Evolutionary conservation across 192 early-diverging fungal genomes (phyloP).

Genomic region (Entomortierella lignicola): DNA sequence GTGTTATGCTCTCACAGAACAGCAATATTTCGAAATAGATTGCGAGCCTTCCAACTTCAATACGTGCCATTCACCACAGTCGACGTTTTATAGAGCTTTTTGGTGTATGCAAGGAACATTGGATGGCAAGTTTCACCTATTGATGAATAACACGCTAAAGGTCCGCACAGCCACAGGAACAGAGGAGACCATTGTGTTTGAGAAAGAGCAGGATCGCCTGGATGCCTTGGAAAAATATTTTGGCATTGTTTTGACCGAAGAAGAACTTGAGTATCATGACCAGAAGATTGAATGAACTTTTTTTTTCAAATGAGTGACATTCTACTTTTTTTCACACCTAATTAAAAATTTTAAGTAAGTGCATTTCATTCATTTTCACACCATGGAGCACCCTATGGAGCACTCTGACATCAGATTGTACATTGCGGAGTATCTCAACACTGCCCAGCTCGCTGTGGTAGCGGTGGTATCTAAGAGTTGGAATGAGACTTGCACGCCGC

Average conservation of each 20-base stretch:
- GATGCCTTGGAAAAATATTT: conserved; percentile 25
- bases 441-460: neutral
- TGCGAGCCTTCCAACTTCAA: conserved; percentile 15
- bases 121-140: conserved; percentile 11
- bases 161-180: conserved; percentile 6
- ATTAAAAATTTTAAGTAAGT: too few relatives aligned
- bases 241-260: conserved; percentile 27
- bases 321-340: too few relatives aligned
- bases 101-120: conserved; percentile 24
- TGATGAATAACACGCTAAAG: neutral
- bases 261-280: conserved; percentile 27
- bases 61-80: conserved; percentile 10
- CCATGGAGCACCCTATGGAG: neutral
- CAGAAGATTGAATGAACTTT: conserved; percentile 15
- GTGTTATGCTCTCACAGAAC: conserved; percentile 15
- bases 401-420: neutral
- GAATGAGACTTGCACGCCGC: neutral
- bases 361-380: neutral
- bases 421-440: neutral
- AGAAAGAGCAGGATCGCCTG: conserved; percentile 22
- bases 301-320: too few relatives aligned
- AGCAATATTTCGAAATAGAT: conserved; percentile 14
- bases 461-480: conserved; percentile 5
- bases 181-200: conserved; percentile 10
- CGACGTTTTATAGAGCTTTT: conserved; percentile 6